These are phyloP conservation scores for Pleurotus djamor DNA, from an alignment of 768 basidiomycete genomes.

Conservation along the genomic window DNA sequence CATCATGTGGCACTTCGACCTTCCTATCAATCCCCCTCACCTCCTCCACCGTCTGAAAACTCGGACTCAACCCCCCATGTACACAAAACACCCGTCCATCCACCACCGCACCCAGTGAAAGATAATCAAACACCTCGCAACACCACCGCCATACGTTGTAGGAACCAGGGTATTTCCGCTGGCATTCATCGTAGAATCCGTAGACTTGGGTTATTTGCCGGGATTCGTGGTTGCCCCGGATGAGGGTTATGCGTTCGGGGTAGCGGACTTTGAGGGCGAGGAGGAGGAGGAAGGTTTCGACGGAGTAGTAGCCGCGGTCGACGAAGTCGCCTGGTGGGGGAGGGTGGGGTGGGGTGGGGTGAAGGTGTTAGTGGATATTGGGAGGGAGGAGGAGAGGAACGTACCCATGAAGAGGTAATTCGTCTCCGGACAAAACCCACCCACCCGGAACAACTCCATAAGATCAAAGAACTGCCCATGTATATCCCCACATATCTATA, in stretches of 20 bases:
- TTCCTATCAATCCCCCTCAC: conserved; percentile 83
- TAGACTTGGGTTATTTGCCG: conserved; percentile 97
- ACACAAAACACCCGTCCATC: conserved; percentile 97
- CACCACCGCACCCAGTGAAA: conserved; percentile 93
- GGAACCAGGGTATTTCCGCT: conserved; percentile 84
- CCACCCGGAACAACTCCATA: conserved; percentile 93
- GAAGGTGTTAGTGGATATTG: not conserved
- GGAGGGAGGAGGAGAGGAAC: conserved; percentile 20
- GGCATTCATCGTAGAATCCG: conserved; percentile 95
- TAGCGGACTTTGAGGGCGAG: conserved; percentile 96
- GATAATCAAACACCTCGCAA: conserved; percentile 98
- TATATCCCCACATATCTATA: conserved; percentile 90
- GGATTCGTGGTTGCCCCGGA: conserved; percentile 97
- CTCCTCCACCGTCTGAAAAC: conserved; percentile 84
- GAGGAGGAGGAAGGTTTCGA: conserved; percentile 93
- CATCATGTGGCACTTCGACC: conserved; percentile 98
- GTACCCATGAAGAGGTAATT: conserved; percentile 96
- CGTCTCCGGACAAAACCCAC: conserved; percentile 89
- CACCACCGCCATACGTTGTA: conserved; percentile 98
- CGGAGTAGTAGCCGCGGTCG: conserved; percentile 95
- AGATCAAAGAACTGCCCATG: conserved; percentile 98
- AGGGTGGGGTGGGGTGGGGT: not conserved
- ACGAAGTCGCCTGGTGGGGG: conserved; percentile 84
- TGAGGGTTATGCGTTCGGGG: conserved; percentile 95
- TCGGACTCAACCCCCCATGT: conserved; percentile 94